Evolutionary conservation across 257 asterid genomes (phyloP).

Genomic region (Scutellaria baicalensis): DNA sequence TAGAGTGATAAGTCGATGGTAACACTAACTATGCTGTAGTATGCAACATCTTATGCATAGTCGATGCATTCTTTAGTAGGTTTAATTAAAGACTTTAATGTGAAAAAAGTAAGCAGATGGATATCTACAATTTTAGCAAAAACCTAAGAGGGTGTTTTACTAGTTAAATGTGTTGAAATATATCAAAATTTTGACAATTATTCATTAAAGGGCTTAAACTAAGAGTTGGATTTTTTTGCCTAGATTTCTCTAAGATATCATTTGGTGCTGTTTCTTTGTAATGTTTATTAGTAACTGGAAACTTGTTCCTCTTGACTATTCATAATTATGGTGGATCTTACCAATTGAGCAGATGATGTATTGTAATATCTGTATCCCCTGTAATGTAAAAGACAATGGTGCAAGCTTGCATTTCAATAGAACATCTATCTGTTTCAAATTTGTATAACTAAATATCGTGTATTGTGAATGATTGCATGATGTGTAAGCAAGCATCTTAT

Average conservation of each 20-base stretch:
- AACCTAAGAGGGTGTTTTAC: not conserved
- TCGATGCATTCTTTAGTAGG: not conserved
- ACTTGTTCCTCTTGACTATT: not conserved
- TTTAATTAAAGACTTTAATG: not conserved
- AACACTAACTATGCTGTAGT: not conserved
- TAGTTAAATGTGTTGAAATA: not conserved
- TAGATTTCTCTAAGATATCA: not conserved
- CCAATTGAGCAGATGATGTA: not conserved
- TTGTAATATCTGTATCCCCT: not conserved
- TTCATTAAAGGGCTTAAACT: not conserved
- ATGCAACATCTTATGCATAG: not conserved
- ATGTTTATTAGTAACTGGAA: not conserved
- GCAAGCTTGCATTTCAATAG: not conserved
- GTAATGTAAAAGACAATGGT: not conserved
- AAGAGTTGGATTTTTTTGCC: not conserved
- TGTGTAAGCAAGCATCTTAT: not conserved
- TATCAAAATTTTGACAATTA: not conserved
- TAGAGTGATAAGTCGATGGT: not conserved
- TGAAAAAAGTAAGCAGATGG: not conserved
- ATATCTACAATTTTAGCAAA: not conserved
- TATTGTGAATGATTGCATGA: not conserved
- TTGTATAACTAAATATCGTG: not conserved
- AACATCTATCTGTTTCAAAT: not conserved
- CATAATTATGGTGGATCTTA: not conserved
- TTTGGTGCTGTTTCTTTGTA: not conserved